Conservation (phyloP, 2,329 filamentous ascomycete genomes). For the Didymosphaeria variabile region DNA sequence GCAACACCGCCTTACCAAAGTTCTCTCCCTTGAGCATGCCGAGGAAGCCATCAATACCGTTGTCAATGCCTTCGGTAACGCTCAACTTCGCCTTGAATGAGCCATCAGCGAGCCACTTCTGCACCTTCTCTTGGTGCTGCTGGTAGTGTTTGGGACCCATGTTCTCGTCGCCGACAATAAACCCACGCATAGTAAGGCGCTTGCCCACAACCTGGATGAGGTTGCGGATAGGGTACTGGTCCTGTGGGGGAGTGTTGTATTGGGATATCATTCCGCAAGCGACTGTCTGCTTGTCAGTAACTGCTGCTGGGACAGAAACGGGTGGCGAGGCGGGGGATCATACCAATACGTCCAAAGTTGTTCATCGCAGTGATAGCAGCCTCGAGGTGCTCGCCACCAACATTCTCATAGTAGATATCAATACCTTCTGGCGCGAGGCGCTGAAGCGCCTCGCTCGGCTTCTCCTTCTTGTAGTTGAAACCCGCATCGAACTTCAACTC, state of each 20-base stretch:
- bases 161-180: slow-evolving; percentile 73
- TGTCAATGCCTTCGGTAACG: slow-evolving; percentile 79
- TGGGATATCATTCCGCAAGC: slow-evolving; percentile 74
- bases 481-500: slow-evolving; percentile 76
- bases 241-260: slow-evolving; percentile 70
- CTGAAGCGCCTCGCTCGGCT: slow-evolving; percentile 70
- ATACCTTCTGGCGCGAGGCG: slow-evolving; percentile 79
- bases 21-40: slow-evolving; percentile 81
- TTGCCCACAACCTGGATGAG: slow-evolving; percentile 72
- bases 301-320: background rate
- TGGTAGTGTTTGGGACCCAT: slow-evolving; percentile 72
- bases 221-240: slow-evolving; percentile 74
- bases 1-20: slow-evolving; percentile 85
- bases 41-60: slow-evolving; percentile 75
- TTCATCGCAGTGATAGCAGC: slow-evolving; percentile 73
- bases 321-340: slow-evolving; percentile 45
- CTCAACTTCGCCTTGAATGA: slow-evolving; percentile 75
- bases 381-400: slow-evolving; percentile 77
- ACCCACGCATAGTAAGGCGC: slow-evolving; percentile 76
- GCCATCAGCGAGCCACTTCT: slow-evolving; percentile 79
- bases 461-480: slow-evolving; percentile 91
- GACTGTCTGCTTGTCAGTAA: slow-evolving; percentile 36
- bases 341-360: slow-evolving; percentile 69
- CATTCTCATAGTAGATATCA: slow-evolving; percentile 86
- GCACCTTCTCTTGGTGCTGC: slow-evolving; percentile 79